Conservation (phyloP, 2,329 filamentous ascomycete genomes). For the Colletotrichum sp. region DNA sequence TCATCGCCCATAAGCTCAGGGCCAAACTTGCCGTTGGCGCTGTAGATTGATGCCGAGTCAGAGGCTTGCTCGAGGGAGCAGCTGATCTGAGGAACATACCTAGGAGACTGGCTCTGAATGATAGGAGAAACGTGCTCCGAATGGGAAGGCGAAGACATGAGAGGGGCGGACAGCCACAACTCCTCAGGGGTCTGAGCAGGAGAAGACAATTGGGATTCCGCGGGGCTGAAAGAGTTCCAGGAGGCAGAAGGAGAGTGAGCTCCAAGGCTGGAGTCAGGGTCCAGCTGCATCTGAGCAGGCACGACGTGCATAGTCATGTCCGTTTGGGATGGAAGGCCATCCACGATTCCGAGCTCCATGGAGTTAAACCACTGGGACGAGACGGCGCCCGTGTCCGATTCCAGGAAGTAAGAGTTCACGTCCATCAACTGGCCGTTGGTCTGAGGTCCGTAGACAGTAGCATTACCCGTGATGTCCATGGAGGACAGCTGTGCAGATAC, state of each 20-base stretch:
- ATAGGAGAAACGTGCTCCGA: constrained; percentile 55
- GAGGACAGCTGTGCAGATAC: constrained; percentile 54
- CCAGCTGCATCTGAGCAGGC: constrained; percentile 60
- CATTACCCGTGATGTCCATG: constrained; percentile 59
- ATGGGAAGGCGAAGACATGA: constrained; percentile 48
- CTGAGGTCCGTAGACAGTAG: constrained; percentile 44
- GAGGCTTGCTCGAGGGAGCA: constrained; percentile 27
- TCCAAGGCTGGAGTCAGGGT: constrained; percentile 54
- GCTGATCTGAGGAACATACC: constrained; percentile 47
- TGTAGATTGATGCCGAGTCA: constrained; percentile 34
- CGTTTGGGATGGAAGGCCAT: constrained; percentile 47
- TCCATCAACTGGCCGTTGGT: constrained; percentile 45
- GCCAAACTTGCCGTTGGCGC: constrained; percentile 42
- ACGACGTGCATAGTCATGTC: constrained; percentile 59
- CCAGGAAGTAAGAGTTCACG: constrained; percentile 57
- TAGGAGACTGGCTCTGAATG: constrained; percentile 56
- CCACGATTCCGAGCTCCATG: constrained; percentile 49
- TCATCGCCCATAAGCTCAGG: constrained; percentile 24
- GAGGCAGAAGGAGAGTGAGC: constrained; percentile 57
- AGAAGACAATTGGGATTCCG: constrained; percentile 24
- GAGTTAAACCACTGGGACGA: constrained; percentile 56
- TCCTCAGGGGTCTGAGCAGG: constrained; percentile 19
- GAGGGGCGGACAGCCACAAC: constrained; percentile 34
- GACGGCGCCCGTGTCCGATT: constrained; percentile 51
- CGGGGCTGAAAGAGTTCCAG: constrained; percentile 37